Conservation (phyloP, 2,329 filamentous ascomycete genomes). For the Pseudogymnoascus sp. region DNA sequence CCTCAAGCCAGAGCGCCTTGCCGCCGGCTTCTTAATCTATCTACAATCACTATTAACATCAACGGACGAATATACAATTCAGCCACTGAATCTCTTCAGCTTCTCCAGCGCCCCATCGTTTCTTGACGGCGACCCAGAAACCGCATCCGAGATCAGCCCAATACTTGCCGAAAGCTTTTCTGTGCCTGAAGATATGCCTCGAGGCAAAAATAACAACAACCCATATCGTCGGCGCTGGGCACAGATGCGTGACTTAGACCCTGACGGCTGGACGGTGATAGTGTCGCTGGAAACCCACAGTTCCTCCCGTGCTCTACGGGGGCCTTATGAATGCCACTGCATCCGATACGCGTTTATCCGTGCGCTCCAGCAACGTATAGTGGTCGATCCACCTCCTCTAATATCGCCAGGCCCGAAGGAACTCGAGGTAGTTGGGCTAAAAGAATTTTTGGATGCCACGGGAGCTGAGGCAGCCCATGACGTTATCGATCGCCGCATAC, state of each 20-base stretch:
- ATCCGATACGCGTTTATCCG: not conserved
- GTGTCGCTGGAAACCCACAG: not conserved
- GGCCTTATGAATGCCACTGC: not conserved
- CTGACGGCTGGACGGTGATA: not conserved
- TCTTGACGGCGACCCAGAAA: constrained; percentile 2
- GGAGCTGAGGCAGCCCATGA: not conserved
- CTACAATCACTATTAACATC: not conserved
- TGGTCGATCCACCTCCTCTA: not conserved
- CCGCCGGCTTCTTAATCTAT: not conserved
- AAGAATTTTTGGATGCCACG: not conserved
- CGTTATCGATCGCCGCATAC: not conserved
- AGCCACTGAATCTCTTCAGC: constrained; percentile 11
- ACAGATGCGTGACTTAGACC: not conserved
- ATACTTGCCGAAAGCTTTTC: constrained; percentile 14
- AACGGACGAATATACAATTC: not conserved
- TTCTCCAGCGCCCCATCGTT: constrained; percentile 15
- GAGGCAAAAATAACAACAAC: not conserved
- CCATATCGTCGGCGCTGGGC: not conserved
- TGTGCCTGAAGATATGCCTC: not conserved
- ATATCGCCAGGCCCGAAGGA: not conserved
- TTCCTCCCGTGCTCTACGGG: not conserved
- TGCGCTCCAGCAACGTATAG: not conserved
- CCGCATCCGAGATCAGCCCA: constrained; percentile 10
- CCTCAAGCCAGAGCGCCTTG: not conserved
- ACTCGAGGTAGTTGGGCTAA: not conserved